These are phyloP conservation scores for Pyrus hybrid DNA, from an alignment of 331 rosid species.

Conservation along the genomic window DNA sequence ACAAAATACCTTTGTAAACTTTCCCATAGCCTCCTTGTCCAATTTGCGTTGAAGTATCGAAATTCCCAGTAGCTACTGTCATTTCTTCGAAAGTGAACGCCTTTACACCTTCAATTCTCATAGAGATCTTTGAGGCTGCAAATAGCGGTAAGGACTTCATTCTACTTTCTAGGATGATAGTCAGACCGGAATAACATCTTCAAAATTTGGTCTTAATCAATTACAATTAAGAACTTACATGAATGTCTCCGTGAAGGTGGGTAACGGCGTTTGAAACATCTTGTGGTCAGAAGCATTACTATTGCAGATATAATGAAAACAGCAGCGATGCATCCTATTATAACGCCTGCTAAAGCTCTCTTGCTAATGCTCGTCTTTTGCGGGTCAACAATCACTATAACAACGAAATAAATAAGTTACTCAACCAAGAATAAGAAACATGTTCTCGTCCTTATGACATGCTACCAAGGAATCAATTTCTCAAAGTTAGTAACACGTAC, in stretches of 20 bases:
- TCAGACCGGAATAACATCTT: background rate
- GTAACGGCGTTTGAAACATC: constrained; percentile 21
- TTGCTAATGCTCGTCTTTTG: constrained; percentile 14
- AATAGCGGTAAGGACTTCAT: background rate
- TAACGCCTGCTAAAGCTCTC: constrained; percentile 31
- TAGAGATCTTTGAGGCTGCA: constrained; percentile 47
- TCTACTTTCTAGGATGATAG: constrained; percentile 2
- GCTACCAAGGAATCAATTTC: background rate
- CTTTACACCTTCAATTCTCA: constrained; percentile 70
- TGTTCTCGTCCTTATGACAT: background rate
- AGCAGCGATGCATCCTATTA: constrained; percentile 39
- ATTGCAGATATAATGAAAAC: constrained; percentile 32
- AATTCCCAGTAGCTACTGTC: constrained; percentile 54
- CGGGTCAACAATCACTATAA: constrained; percentile 19
- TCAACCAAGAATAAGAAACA: background rate
- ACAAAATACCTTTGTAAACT: constrained; percentile 67
- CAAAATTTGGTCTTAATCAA: background rate
- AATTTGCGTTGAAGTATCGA: constrained; percentile 46
- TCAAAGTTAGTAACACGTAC: background rate
- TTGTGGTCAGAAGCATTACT: constrained; percentile 29
- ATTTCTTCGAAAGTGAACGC: constrained; percentile 63
- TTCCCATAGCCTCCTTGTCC: constrained; percentile 95
- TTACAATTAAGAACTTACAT: constrained; percentile 37
- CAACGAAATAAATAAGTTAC: constrained; percentile 7
- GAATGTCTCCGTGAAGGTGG: constrained; percentile 37